These are phyloP conservation scores for Cydonia oblonga DNA, from an alignment of 331 rosid genomes.

Conservation along the genomic window DNA sequence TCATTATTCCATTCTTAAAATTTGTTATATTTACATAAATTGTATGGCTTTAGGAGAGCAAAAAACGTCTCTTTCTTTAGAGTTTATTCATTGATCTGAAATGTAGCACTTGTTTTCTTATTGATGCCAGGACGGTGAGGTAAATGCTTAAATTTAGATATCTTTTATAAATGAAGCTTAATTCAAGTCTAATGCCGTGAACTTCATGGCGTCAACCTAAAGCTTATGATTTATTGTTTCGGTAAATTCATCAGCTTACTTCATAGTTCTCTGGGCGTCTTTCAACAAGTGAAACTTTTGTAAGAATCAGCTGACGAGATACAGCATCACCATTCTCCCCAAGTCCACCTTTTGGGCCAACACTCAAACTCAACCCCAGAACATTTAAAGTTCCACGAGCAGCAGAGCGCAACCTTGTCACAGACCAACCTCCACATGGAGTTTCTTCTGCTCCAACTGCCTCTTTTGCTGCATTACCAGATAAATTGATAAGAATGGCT, in stretches of 20 bases:
- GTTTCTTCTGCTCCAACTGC: constrained; percentile 98
- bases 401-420: constrained; percentile 91
- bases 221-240: not conserved
- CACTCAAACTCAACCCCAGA: constrained; percentile 81
- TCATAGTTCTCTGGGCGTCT: constrained; percentile 99
- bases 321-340: constrained; percentile 98
- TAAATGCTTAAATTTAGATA: not conserved
- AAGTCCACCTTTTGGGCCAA: constrained; percentile 97
- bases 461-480: constrained; percentile 63
- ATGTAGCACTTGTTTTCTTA: not conserved
- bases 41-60: not conserved
- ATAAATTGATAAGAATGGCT: constrained; percentile 11
- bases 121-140: not conserved
- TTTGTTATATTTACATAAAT: not conserved
- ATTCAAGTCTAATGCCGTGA: not conserved
- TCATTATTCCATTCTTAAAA: not conserved
- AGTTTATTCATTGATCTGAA: not conserved
- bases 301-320: constrained; percentile 92
- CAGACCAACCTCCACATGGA: constrained; percentile 95
- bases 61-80: not conserved
- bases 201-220: constrained; percentile 1
- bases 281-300: constrained; percentile 88
- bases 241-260: constrained; percentile 62
- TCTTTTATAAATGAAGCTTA: not conserved
- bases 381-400: constrained; percentile 90